These are phyloP conservation scores for Cardamine occulta DNA, from an alignment of 345 rosid genomes.

Conservation along the genomic window DNA sequence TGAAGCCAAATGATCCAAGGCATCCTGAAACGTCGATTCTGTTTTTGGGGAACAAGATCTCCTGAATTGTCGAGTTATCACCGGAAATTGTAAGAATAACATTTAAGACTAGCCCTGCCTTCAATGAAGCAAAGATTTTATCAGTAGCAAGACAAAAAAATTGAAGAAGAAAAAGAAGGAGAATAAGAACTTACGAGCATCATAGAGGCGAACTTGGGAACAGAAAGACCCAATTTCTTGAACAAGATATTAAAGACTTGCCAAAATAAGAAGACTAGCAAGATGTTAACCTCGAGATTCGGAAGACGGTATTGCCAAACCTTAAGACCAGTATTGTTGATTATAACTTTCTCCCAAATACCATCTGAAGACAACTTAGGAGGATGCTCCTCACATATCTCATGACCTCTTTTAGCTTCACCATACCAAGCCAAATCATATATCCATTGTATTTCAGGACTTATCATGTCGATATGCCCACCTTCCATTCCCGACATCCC, in stretches of 20 bases:
- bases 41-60: conserved; percentile 32
- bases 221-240: conserved; percentile 27
- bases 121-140: not conserved
- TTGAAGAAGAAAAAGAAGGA: not conserved
- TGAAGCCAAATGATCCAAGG: conserved; percentile 47
- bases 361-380: conserved; percentile 40
- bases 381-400: conserved; percentile 39
- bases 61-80: not conserved
- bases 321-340: not conserved
- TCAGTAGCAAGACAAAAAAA: conserved; percentile 1
- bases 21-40: conserved; percentile 41
- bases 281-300: conserved; percentile 29
- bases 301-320: conserved; percentile 42
- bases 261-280: conserved; percentile 36
- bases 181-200: conserved; percentile 40
- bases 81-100: not conserved
- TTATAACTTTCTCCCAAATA: conserved; percentile 21
- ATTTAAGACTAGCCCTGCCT: conserved; percentile 38
- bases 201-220: conserved; percentile 45
- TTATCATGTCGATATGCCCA: fast-evolving
- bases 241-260: conserved; percentile 35
- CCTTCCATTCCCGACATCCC: not conserved
- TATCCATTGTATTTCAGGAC: not conserved
- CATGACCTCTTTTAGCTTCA: not conserved
- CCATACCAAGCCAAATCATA: conserved; percentile 23